Evolutionary conservation across 306 rosid species (phyloP).

Genomic region (Malus fusca): DNA sequence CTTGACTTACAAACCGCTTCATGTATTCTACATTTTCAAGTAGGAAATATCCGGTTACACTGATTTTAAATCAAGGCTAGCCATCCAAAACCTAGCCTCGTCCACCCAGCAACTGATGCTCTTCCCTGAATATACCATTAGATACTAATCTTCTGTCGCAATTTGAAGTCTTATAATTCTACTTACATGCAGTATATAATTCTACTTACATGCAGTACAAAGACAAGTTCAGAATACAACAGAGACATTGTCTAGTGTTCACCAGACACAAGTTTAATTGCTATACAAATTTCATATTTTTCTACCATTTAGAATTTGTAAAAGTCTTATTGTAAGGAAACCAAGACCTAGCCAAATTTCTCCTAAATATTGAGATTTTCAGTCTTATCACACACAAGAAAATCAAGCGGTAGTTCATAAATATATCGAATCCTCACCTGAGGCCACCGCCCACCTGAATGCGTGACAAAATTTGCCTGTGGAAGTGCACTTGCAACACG

Average conservation of each 20-base stretch:
- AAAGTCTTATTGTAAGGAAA: background rate
- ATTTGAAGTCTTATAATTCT: background rate
- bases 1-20: background rate
- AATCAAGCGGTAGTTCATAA: conserved; percentile 5
- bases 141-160: background rate
- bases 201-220: background rate
- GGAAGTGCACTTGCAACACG: conserved; percentile 63
- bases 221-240: background rate
- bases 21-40: background rate
- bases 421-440: conserved; percentile 53
- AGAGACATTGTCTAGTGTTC: background rate
- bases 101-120: background rate
- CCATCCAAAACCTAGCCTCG: background rate
- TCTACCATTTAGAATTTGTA: background rate
- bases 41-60: background rate
- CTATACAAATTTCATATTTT: background rate
- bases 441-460: conserved; percentile 86
- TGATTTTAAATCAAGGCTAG: background rate
- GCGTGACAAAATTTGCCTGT: conserved; percentile 49
- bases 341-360: background rate
- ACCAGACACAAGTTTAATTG: background rate
- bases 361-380: background rate
- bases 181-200: background rate
- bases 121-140: background rate
- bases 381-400: background rate